Evolutionary conservation across 805 yeast genomes (phyloP).

Genomic region (Teunomyces atbi): DNA sequence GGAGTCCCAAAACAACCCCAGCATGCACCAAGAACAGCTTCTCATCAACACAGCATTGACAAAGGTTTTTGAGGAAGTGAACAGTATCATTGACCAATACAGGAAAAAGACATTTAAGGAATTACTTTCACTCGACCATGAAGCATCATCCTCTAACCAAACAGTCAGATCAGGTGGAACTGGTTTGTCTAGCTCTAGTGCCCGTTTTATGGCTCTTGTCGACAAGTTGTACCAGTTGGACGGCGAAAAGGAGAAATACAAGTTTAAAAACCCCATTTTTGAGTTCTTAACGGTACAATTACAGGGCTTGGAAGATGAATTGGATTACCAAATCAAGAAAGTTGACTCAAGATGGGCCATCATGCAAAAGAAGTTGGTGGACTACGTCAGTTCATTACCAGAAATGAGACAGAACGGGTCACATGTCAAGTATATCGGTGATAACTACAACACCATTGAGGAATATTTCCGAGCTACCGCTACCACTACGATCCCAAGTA

Average conservation of each 20-base stretch:
- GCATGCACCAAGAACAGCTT: slow-evolving; percentile 24
- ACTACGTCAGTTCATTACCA: slow-evolving; percentile 33
- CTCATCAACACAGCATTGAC: slow-evolving; percentile 29
- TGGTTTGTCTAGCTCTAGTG: slow-evolving; percentile 14
- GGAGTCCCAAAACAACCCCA: slow-evolving; percentile 9
- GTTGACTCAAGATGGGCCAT: slow-evolving; percentile 33
- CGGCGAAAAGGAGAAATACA: slow-evolving; percentile 12
- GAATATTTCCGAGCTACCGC: slow-evolving; percentile 33
- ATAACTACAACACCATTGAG: slow-evolving; percentile 36
- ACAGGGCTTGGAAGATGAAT: slow-evolving; percentile 27
- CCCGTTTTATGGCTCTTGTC: slow-evolving; percentile 37
- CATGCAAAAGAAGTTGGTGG: slow-evolving; percentile 38
- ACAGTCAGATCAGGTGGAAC: slow-evolving; percentile 7
- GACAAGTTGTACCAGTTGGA: slow-evolving; percentile 39
- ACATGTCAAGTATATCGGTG: slow-evolving; percentile 35
- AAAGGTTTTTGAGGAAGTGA: slow-evolving; percentile 32
- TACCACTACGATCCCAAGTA: slow-evolving; percentile 20
- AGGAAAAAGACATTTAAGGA: slow-evolving; percentile 35
- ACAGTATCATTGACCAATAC: slow-evolving; percentile 32
- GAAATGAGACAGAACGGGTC: slow-evolving; percentile 35
- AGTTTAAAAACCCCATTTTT: slow-evolving; percentile 27
- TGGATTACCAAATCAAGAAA: slow-evolving; percentile 35
- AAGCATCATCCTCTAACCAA: slow-evolving; percentile 16
- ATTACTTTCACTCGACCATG: slow-evolving; percentile 38
- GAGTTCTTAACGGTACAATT: slow-evolving; percentile 37